Evolutionary conservation across 1,284 basidiomycete genomes (phyloP).

Genomic region (Sporisorium scitamineum): DNA sequence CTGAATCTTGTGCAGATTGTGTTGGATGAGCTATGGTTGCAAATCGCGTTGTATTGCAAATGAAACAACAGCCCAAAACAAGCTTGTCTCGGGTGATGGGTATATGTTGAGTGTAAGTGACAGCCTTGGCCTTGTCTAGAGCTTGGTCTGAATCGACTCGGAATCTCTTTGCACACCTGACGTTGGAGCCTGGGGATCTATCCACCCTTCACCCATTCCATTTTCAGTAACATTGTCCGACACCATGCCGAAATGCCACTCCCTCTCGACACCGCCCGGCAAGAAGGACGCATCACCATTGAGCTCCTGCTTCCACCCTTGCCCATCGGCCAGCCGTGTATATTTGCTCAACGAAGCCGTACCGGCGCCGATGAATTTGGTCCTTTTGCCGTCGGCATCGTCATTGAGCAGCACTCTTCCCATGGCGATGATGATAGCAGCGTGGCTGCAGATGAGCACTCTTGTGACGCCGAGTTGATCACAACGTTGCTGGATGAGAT

Average conservation of each 20-base stretch:
- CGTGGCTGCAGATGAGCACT: constrained; percentile 81
- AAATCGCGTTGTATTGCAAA: background rate
- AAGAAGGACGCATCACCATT: constrained; percentile 61
- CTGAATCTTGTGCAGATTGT: background rate
- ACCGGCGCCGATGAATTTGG: constrained; percentile 66
- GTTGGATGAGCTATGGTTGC: background rate
- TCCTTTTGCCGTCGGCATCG: constrained; percentile 57
- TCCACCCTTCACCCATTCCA: constrained; percentile 59
- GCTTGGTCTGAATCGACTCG: constrained; percentile 22
- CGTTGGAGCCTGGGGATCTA: constrained; percentile 37
- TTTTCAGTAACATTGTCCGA: constrained; percentile 58
- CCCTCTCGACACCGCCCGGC: constrained; percentile 75
- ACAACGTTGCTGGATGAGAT: constrained; percentile 58
- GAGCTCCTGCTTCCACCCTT: constrained; percentile 49
- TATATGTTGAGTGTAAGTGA: background rate
- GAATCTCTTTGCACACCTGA: background rate
- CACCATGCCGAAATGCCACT: constrained; percentile 75
- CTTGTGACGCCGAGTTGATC: constrained; percentile 70
- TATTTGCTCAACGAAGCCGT: constrained; percentile 64
- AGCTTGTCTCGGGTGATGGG: background rate
- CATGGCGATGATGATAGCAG: constrained; percentile 81
- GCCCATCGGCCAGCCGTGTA: constrained; percentile 6
- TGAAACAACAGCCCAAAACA: background rate
- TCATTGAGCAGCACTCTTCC: constrained; percentile 76
- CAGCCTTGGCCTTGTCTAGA: constrained; percentile 9